Percentiles rank a stretch among this genome's conserved stretches.
Conservation (phyloP, 2,329 filamentous ascomycete species). For the Lecanosticta acicola region DNA sequence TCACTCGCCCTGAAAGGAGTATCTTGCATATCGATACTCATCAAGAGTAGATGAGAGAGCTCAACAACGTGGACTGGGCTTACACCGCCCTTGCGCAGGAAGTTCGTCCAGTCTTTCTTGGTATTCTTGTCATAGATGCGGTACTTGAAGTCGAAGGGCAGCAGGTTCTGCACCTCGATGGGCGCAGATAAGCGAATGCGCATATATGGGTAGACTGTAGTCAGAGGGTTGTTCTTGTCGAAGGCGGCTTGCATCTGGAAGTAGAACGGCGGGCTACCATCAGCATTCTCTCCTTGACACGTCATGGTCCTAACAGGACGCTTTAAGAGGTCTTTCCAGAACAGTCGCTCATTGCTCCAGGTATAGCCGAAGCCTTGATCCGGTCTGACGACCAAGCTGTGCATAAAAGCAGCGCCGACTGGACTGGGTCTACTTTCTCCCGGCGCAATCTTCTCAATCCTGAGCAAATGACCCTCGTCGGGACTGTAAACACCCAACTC, state of each 20-base stretch:
- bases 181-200: conserved; percentile 84
- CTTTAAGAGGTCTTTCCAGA: conserved; percentile 88
- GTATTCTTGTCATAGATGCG: conserved; percentile 98
- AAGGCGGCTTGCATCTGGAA: conserved; percentile 90
- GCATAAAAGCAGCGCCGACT: conserved; percentile 85
- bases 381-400: conserved; percentile 79
- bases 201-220: conserved; percentile 90
- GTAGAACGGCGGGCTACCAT: conserved; percentile 76
- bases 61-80: conserved; percentile 97
- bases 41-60: conserved; percentile 81
- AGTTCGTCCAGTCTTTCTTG: conserved; percentile 98
- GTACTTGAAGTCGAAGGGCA: conserved; percentile 99
- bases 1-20: conserved; percentile 92
- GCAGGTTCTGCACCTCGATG: conserved; percentile 85
- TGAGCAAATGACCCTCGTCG: conserved; percentile 80
- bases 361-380: conserved; percentile 95
- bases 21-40: conserved; percentile 96
- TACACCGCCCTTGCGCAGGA: conserved; percentile 89
- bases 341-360: conserved; percentile 84
- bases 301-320: conserved; percentile 79
- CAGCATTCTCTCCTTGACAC: conserved; percentile 78
- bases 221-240: conserved; percentile 76
- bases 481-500: conserved; percentile 88
- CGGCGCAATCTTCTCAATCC: conserved; percentile 95
- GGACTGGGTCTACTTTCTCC: conserved; percentile 86